phyloP scores from a whole-genome alignment of 139 green algal species.

The Axilococcus clingmanii region DNA sequence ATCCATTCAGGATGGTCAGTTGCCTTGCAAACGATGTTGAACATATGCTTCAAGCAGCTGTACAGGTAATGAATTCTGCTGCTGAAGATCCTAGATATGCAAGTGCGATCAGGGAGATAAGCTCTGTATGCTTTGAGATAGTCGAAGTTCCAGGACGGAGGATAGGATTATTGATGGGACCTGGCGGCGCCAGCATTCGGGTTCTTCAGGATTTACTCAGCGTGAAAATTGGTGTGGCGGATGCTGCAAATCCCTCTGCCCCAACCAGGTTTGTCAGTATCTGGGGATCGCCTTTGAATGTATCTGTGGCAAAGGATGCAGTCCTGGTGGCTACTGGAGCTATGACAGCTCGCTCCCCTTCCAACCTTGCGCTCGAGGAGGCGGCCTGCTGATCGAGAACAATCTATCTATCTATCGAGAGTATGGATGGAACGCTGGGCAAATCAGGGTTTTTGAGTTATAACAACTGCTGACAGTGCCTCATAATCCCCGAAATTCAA shows the following conservation, averaged over 20 bases:
- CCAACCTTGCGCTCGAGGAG: no score
- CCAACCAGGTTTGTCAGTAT: constrained; percentile 1
- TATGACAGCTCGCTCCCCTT: no score
- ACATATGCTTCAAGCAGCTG: constrained; percentile 6
- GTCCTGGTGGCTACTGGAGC: constrained; percentile 13
- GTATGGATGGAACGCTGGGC: no score
- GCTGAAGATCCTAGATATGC: constrained; percentile 19
- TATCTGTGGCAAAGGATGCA: constrained; percentile 20
- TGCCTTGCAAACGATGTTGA: constrained; percentile 1
- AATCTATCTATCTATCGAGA: no score
- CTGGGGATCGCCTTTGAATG: constrained; percentile 19
- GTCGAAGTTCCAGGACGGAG: constrained; percentile 14
- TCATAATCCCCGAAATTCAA: constrained; percentile 2
- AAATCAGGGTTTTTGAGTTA: no score
- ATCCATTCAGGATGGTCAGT: constrained; percentile 25
- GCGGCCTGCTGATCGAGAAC: no score
- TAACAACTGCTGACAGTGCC: no score
- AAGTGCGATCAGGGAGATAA: constrained; percentile 16
- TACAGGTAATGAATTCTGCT: constrained; percentile 10
- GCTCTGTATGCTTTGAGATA: constrained; percentile 17
- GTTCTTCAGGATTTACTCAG: constrained; percentile 25
- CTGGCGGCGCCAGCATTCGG: constrained; percentile 17
- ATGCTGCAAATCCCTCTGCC: background rate
- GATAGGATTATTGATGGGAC: constrained; percentile 22
- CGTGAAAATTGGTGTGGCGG: constrained; percentile 19